These are phyloP conservation scores for Hanseniaspora sp. DNA, from an alignment of 1,139 yeast species.

Conservation along the genomic window DNA sequence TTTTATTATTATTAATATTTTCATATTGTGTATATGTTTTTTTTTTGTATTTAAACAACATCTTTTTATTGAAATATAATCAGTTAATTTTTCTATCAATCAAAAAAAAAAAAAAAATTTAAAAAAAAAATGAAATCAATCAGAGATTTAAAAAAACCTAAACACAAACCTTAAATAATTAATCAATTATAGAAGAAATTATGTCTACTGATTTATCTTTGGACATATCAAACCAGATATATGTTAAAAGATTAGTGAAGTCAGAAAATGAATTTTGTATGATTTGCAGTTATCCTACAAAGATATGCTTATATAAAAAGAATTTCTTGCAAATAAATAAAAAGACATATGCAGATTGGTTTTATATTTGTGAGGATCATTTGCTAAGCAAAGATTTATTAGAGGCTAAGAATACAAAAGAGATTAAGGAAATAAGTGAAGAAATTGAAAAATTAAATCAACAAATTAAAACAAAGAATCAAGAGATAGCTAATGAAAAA, in stretches of 20 bases:
- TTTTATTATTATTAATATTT: too few species aligned
- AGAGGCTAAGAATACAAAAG: background rate
- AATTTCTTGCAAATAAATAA: background rate
- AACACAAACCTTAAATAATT: background rate
- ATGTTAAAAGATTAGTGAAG: conserved; percentile 5
- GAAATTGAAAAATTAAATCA: background rate
- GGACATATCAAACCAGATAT: background rate
- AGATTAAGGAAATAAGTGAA: background rate
- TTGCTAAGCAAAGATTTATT: background rate
- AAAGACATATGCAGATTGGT: conserved; percentile 12
- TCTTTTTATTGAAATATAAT: too few species aligned
- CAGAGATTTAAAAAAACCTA: too few species aligned
- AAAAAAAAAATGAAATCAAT: too few species aligned
- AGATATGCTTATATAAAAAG: conserved; percentile 9
- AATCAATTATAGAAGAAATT: background rate
- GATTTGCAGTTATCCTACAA: conserved; percentile 5
- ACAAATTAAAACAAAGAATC: background rate
- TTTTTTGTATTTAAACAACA: too few species aligned
- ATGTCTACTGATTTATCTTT: background rate
- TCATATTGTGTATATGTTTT: too few species aligned
- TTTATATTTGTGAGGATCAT: conserved; percentile 12
- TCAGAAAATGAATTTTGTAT: conserved; percentile 2
- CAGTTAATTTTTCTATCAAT: too few species aligned
- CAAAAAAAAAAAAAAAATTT: too few species aligned
- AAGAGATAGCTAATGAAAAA: background rate